Percentiles rank a stretch among this genome's conserved stretches.
phyloP scores from a whole-genome alignment of 2,329 filamentous ascomycete species.

The Fusarium bactridioides region DNA sequence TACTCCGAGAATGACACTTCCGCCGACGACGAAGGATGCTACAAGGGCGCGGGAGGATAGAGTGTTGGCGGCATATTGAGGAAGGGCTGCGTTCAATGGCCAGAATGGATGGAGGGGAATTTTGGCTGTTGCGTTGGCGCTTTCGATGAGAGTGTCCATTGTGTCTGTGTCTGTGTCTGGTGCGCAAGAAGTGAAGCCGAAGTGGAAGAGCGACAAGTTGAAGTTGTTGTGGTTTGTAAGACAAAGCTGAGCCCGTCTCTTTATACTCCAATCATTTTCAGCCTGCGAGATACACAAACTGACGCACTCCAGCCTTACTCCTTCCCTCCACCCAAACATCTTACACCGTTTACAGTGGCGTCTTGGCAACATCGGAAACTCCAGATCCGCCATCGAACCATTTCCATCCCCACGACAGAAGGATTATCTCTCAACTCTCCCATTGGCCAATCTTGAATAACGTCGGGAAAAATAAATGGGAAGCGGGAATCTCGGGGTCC shows the following conservation, averaged over 20 bases:
- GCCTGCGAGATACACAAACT: not conserved
- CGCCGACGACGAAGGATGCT: constrained; percentile 64
- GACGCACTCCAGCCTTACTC: not conserved
- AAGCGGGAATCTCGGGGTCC: constrained; percentile 12
- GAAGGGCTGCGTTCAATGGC: constrained; percentile 68
- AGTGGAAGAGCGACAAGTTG: not conserved
- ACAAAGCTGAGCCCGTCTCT: not conserved
- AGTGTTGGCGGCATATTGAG: constrained; percentile 72
- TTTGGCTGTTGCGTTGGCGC: constrained; percentile 9
- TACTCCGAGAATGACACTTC: constrained; percentile 62
- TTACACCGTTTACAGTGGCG: not conserved
- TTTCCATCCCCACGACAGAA: not conserved
- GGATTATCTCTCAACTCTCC: not conserved
- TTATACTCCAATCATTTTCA: not conserved
- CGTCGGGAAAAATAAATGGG: not conserved
- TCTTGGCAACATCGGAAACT: constrained; percentile 27
- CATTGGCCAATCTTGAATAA: constrained; percentile 1
- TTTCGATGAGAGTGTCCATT: constrained; percentile 23
- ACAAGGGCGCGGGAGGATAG: constrained; percentile 67
- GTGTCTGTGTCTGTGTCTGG: not conserved
- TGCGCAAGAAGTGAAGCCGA: not conserved
- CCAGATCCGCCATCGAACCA: constrained; percentile 35
- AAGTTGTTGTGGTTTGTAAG: not conserved
- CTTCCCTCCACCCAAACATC: not conserved
- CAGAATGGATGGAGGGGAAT: constrained; percentile 70